Base-by-base conservation (phyloP, 345 rosid species). In the Euclidium syriacum region DNA sequence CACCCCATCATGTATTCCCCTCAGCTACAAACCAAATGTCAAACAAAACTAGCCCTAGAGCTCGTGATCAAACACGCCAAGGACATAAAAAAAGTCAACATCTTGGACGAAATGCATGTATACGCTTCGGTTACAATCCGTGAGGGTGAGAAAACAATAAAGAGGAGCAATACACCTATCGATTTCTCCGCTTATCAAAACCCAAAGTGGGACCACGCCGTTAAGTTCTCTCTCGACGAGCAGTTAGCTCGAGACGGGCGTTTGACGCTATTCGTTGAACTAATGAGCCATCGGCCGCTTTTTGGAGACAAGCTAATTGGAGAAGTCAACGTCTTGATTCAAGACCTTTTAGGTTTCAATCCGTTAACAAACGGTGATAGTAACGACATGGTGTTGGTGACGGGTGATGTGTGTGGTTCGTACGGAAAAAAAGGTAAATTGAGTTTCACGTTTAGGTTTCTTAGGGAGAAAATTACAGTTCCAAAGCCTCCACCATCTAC, bases 391-490 rank as follows among this genome's bases (percentile, higher is more conserved):
- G 18, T 69, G 16, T 70, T 62, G n/a, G 79, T 80, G 0, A 80
- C 71, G 17, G 84, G 77, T 50, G 80, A 81, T 70, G 89, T 84
- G 9, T 52, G 80, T 36, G 75, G 36, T 24, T 74, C 87, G 1
- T 81, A 85, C 0, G 95, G 95, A 26, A 86, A 71, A 69, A 77
- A 79, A 64, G 95, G 95, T 11, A 77, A 63, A 23, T 35, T 86
- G 6, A 62, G 34, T 18, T 80, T 86, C 35, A 78, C 89, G 23
- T 86, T 38, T 59, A 80, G 60, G 67, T 77, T 86, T 14, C 6
- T 27, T 27, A 6, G 6, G 6, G 30, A 27, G 6, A 27, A 27
- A 27, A 3, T 6, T 27, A 6, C 30, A 27, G 30, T n/a, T n/a
- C n/a, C n/a, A n/a, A n/a, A n/a, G n/a, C n/a, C n/a, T n/a, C 73